Conservation (phyloP, 345 rosid species). For the Heritiera fomes region DNA sequence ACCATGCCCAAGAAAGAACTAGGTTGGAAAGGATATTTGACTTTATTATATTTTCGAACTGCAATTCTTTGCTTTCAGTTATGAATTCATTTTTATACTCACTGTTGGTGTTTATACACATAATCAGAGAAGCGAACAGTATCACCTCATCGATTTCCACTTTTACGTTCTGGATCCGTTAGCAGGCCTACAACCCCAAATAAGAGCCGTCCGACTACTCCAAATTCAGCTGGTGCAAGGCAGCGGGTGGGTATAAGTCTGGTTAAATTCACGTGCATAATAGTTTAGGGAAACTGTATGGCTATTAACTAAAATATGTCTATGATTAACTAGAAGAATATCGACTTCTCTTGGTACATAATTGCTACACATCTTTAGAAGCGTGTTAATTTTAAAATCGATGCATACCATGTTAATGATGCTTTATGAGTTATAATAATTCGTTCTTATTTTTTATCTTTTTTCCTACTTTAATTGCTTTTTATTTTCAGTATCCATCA, state of each 20-base stretch:
- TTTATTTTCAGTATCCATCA: conserved; percentile 63
- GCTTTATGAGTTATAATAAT: neutral
- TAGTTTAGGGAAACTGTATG: neutral
- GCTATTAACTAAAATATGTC: neutral
- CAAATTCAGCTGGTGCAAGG: conserved; percentile 50
- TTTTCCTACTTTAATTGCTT: conserved; percentile 9
- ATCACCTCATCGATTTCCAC: conserved; percentile 88
- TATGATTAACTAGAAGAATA: neutral
- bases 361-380: neutral
- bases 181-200: conserved; percentile 71
- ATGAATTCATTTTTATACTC: neutral
- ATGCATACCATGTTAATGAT: neutral
- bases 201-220: conserved; percentile 62
- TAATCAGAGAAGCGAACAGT: conserved; percentile 68
- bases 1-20: conserved; percentile 59
- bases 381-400: neutral
- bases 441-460: neutral
- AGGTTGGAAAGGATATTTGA: conserved; percentile 39
- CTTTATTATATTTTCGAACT: conserved; percentile 1
- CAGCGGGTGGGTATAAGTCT: conserved; percentile 45
- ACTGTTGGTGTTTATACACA: conserved; percentile 5
- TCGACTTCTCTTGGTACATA: neutral
- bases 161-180: conserved; percentile 70
- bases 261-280: neutral
- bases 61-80: neutral